Evolutionary conservation across 2,329 filamentous ascomycete genomes (phyloP).

Genomic region (Penicillium freii): DNA sequence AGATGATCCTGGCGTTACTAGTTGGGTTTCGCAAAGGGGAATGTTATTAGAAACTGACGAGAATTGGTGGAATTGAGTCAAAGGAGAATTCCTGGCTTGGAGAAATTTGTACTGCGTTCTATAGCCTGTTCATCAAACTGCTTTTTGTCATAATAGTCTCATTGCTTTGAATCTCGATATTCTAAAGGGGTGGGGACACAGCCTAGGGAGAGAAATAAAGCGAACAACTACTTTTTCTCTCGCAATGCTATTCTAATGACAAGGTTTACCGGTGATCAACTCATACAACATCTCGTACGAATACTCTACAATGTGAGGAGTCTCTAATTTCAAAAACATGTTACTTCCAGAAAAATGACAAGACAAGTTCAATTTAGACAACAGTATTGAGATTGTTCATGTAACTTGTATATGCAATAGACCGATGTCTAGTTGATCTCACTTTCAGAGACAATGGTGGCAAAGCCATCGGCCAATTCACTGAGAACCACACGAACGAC

Average conservation of each 20-base stretch:
- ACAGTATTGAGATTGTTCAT: background rate
- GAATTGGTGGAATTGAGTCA: background rate
- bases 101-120: background rate
- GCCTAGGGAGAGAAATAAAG: background rate
- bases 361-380: background rate
- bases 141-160: background rate
- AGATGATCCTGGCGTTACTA: background rate
- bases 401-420: background rate
- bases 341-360: no score
- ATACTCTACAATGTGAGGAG: background rate
- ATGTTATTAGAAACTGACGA: background rate
- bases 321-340: background rate
- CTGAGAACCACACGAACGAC: conserved; percentile 52
- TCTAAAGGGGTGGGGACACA: background rate
- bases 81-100: background rate
- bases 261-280: background rate
- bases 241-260: background rate
- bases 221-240: background rate
- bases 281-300: background rate
- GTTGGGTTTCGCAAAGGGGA: background rate
- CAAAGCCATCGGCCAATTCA: conserved; percentile 64
- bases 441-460: conserved; percentile 53
- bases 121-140: background rate
- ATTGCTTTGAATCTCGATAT: background rate
- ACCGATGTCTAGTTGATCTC: background rate